These are phyloP conservation scores for Teratosphaeria gauchensis DNA, from an alignment of 2,329 filamentous ascomycete species.

Conservation along the genomic window DNA sequence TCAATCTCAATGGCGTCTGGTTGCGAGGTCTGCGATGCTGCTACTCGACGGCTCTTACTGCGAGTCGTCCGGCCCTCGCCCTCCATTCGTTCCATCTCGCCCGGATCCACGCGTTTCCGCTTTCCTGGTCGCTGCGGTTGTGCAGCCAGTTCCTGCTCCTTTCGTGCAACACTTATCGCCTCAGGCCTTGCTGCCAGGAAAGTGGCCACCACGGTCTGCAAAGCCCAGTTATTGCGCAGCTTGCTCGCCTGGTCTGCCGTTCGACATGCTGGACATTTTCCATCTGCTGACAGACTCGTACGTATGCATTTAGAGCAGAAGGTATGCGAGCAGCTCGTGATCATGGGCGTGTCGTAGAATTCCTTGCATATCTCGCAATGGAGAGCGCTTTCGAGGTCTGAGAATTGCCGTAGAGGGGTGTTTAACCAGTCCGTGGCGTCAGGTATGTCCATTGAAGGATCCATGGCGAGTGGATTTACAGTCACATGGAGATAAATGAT, in stretches of 20 bases:
- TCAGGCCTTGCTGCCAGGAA: constrained; percentile 58
- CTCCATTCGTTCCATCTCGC: constrained; percentile 19
- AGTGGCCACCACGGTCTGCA: constrained; percentile 74
- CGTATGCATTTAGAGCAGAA: constrained; percentile 97
- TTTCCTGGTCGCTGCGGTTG: constrained; percentile 34
- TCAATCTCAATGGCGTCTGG: constrained; percentile 24
- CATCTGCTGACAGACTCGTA: constrained; percentile 68
- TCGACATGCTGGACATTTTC: constrained; percentile 80
- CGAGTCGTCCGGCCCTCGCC: constrained; percentile 26
- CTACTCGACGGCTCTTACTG: constrained; percentile 26
- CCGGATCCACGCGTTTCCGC: constrained; percentile 36
- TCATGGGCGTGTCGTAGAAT: constrained; percentile 88
- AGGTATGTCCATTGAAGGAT: constrained; percentile 34
- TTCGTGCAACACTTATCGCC: constrained; percentile 55
- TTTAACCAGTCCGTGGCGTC: constrained; percentile 80
- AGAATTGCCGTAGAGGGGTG: constrained; percentile 57
- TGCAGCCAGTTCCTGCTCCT: constrained; percentile 15
- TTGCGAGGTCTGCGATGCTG: constrained; percentile 20
- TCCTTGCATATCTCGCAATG: constrained; percentile 98
- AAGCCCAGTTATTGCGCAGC: constrained; percentile 70
- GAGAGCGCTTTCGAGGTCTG: constrained; percentile 69
- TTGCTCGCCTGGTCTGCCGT: constrained; percentile 71
- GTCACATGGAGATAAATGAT: constrained; percentile 18
- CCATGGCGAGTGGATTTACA: constrained; percentile 21
- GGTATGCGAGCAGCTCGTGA: constrained; percentile 88